Base-by-base conservation (phyloP, 176 grass and related monocot genomes). In the Carex parvula region DNA sequence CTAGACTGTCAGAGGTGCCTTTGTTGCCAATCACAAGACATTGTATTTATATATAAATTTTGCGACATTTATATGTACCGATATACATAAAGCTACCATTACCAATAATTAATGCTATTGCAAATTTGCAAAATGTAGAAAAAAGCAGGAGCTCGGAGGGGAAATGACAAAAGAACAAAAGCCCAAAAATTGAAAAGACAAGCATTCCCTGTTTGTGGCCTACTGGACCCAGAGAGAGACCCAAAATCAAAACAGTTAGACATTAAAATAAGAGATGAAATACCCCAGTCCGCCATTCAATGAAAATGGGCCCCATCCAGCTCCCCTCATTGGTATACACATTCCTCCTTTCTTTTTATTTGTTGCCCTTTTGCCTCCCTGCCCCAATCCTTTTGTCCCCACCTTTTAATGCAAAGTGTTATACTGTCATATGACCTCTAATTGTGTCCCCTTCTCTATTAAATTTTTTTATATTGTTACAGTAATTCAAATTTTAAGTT, bases 231-330 rank as follows among this genome's bases (percentile, higher is more conserved):
- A 53, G 68, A 35, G 2, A 64, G 52, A 50, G 35, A 64, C 61
- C 62, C 80, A 50, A 83, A 30, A 69, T n/a, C 24, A 54, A n/a
- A 68, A 68, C 42, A 68, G 81, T 83, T 69, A 61, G 80, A 82
- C 37, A 82, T 66, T 44, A 46, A 68, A 83, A 39, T 39, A 83
- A 53, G 22, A 42, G 16, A 66, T 35, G 11, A 12, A 50, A 50
- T 50, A 50, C 81, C 21, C 14, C 74, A 81, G 74, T 86, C 84
- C 75, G 84, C 84, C 84, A 86, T 86, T 86, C 3, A 86, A 86
- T 80, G 46, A 24, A 57, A 79, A 72, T 80, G 74, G 84, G 60
- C 62, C 41, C 81, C 60, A 66, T 11, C 33, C 7, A 41, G 16
- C 42, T 26, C 62, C 41, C 81, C 81, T 83, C 41, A 35, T 54